Evolutionary conservation across 495 filamentous ascomycete genomes (phyloP).

Genomic region (Xylaria longipes): DNA sequence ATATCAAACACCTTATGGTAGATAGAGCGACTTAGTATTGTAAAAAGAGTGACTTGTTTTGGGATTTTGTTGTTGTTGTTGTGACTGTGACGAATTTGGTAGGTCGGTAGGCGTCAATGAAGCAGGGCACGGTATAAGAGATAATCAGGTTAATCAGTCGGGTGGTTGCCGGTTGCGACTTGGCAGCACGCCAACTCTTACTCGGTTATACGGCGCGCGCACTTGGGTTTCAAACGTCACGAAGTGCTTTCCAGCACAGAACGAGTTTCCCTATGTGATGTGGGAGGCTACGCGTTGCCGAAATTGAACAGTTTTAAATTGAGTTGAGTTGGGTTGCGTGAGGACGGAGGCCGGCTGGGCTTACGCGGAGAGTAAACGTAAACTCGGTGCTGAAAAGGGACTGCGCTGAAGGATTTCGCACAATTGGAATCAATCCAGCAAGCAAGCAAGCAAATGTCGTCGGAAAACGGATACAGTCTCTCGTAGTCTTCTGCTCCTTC

Average conservation of each 20-base stretch:
- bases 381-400: conserved; percentile 8
- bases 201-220: conserved; percentile 8
- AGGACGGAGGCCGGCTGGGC: neutral
- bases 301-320: neutral
- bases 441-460: neutral
- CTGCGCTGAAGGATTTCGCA: neutral
- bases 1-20: neutral
- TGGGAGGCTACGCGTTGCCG: neutral
- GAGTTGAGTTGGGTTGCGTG: neutral
- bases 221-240: neutral
- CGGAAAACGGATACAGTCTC: neutral
- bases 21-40: neutral
- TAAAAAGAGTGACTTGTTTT: conserved; percentile 19
- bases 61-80: neutral
- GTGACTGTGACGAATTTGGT: neutral
- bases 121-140: neutral
- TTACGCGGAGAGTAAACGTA: neutral
- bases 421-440: neutral
- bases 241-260: neutral
- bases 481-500: conserved; percentile 4
- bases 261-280: neutral
- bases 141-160: neutral
- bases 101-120: neutral
- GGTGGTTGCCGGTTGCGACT: neutral
- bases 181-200: neutral